phyloP scores from a whole-genome alignment of 2,329 filamentous ascomycete species.

The Trichoderma cornu-damae region DNA sequence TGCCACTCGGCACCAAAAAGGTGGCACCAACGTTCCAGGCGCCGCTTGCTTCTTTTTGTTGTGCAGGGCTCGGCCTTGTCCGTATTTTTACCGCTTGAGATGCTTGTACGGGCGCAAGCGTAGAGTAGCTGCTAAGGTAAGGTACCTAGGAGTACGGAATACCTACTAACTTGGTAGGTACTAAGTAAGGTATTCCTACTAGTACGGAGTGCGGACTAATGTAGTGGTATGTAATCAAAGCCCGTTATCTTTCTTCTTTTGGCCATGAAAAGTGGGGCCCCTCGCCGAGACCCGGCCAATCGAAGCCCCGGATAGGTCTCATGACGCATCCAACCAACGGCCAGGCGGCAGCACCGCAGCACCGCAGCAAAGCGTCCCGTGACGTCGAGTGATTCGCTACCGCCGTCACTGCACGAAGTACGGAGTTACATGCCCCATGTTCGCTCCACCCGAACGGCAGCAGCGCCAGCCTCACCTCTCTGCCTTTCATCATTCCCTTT shows the following conservation, averaged over 20 bases:
- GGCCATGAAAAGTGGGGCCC: neutral
- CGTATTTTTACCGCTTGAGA: too few species aligned
- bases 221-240: too few species aligned
- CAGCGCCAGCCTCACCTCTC: slow-evolving; percentile 13
- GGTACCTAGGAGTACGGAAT: too few species aligned
- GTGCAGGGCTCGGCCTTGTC: too few species aligned
- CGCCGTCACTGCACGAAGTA: slow-evolving; percentile 13
- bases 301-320: neutral
- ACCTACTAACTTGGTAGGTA: too few species aligned
- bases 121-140: too few species aligned
- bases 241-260: slow-evolving; percentile 3
- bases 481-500: neutral
- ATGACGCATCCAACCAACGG: slow-evolving; percentile 34
- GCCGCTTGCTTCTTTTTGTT: too few species aligned
- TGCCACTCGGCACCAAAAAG: too few species aligned
- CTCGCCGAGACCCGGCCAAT: neutral
- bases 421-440: too few species aligned
- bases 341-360: slow-evolving; percentile 9
- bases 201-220: neutral
- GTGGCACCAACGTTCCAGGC: too few species aligned
- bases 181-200: too few species aligned
- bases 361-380: slow-evolving; percentile 14
- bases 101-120: too few species aligned
- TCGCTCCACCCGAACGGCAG: neutral
- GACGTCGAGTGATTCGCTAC: slow-evolving; percentile 16